Percentiles rank a stretch among this genome's conserved stretches.
phyloP scores from a whole-genome alignment of 2,329 filamentous ascomycete genomes.

The Grosmannia penicillata region DNA sequence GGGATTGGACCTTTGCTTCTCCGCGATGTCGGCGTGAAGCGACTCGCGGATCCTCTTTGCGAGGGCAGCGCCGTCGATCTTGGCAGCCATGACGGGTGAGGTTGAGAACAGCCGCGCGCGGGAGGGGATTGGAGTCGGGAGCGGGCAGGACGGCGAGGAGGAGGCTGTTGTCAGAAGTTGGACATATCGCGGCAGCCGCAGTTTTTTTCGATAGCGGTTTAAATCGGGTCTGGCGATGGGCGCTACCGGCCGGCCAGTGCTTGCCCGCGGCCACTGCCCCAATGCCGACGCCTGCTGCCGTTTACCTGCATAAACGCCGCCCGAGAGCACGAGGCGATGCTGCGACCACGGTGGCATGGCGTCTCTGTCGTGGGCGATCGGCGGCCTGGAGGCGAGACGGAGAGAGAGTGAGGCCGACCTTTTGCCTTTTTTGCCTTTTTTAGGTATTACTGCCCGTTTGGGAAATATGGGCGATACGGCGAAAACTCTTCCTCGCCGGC shows the following conservation, averaged over 20 bases:
- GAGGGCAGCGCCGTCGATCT: conserved; percentile 92
- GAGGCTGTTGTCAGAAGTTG: too few species aligned
- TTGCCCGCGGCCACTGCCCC: neutral
- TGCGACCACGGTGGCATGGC: conserved; percentile 5
- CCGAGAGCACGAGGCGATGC: neutral
- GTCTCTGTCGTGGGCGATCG: neutral
- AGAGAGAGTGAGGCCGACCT: too few species aligned
- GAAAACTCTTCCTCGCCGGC: neutral
- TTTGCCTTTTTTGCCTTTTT: too few species aligned
- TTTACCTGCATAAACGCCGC: conserved; percentile 7
- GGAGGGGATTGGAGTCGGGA: neutral
- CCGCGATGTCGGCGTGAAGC: conserved; percentile 64
- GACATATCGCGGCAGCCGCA: too few species aligned
- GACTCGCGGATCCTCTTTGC: conserved; percentile 80
- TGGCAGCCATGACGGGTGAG: conserved; percentile 49
- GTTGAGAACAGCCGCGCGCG: conserved; percentile 22
- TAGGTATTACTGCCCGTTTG: conserved; percentile 3
- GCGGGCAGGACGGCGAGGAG: neutral
- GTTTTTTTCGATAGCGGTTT: conserved; percentile 7
- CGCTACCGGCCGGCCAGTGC: conserved; percentile 5
- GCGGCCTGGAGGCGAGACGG: neutral
- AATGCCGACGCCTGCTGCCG: neutral
- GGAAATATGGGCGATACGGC: conserved; percentile 1
- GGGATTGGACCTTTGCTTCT: conserved; percentile 69
- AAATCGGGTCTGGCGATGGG: conserved; percentile 7